Percentiles rank a stretch among this genome's conserved stretches.
Conservation (phyloP, 345 rosid genomes). For the Clausena lansium region DNA sequence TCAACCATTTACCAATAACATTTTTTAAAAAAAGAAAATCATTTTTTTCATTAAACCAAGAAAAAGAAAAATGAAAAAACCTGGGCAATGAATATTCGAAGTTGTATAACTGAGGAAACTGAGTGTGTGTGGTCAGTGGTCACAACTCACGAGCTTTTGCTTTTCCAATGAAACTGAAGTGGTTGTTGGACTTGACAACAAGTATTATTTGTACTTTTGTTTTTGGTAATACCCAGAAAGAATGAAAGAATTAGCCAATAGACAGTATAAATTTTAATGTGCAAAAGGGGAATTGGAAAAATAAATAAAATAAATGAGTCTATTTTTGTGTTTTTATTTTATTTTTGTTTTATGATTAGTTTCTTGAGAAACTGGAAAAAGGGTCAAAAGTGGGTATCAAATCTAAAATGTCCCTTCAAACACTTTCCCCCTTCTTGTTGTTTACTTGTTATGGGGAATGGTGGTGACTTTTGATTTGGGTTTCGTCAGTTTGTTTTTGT, state of each 20-base stretch:
- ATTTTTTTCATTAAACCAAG: background rate
- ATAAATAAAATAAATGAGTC: too few species aligned
- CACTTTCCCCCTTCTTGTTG: background rate
- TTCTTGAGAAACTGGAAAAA: constrained; percentile 17
- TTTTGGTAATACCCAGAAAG: background rate
- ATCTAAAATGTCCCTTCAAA: constrained; percentile 26
- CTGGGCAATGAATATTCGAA: constrained; percentile 17
- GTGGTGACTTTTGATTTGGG: background rate
- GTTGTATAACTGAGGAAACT: constrained; percentile 12
- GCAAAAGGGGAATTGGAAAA: too few species aligned
- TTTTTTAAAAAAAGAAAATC: background rate
- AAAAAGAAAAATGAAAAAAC: constrained; percentile 6
- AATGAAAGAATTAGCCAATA: background rate
- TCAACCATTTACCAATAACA: constrained; percentile 20
- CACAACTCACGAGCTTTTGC: background rate
- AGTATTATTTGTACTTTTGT: background rate
- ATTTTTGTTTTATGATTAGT: background rate
- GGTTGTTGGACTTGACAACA: too few species aligned
- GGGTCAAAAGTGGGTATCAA: constrained; percentile 31
- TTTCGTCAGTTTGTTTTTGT: background rate
- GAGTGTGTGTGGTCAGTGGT: background rate
- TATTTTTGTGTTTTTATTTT: too few species aligned
- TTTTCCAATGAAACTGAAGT: background rate
- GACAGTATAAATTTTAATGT: too few species aligned
- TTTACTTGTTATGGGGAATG: background rate